Base-by-base conservation (phyloP, 768 basidiomycete genomes). In the Suillus clintonianus region DNA sequence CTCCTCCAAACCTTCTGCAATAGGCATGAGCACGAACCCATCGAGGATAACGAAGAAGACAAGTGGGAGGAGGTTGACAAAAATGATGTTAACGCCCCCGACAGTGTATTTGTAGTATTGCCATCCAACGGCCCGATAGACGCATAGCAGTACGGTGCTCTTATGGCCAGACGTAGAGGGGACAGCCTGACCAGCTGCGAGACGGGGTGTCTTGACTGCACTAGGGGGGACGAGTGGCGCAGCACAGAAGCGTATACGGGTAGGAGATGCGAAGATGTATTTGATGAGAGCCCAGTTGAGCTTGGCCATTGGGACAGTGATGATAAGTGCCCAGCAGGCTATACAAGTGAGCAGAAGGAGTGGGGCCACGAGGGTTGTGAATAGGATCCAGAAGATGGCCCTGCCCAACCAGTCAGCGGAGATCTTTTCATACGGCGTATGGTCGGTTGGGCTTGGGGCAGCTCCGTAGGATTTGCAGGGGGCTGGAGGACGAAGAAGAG, bases 21-120 rank as follows among this genome's bases (percentile, higher is more conserved):
- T 74, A 0, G 88, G 89, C 27, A 91, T 81, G 27, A 99, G 82
- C 58, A 98, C 81, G 72, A 94, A 86, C 10, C 91, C 95, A 77
- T 96, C 95, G 67, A 98, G 88, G 72, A 99, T 97, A 75, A 92
- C 95, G 79, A 99, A 94, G 79, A 97, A 95, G 13, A 99, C 95
- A 61, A 98, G 77, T 2, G 95, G 91, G 39, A 99, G 73, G 64
- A 99, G 89, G 77, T 99, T 97, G 79, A 99, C 87, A 77, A 99
- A 99, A 64, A 99, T 78, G 74, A 99, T 98, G 82, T 99, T 99
- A 68, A 99, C 96, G 19, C 97, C 97, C 22, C 97, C 95, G 57
- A 99, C 86, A 6, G 97, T 99, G 75, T 99, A 99, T 82, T 99
- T 99, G 90, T 93, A 98, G 79, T 97, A 99, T 74, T 96, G 85